Evolutionary conservation across 2,329 filamentous ascomycete species (phyloP).

Genomic region (Fusarium anguioides): DNA sequence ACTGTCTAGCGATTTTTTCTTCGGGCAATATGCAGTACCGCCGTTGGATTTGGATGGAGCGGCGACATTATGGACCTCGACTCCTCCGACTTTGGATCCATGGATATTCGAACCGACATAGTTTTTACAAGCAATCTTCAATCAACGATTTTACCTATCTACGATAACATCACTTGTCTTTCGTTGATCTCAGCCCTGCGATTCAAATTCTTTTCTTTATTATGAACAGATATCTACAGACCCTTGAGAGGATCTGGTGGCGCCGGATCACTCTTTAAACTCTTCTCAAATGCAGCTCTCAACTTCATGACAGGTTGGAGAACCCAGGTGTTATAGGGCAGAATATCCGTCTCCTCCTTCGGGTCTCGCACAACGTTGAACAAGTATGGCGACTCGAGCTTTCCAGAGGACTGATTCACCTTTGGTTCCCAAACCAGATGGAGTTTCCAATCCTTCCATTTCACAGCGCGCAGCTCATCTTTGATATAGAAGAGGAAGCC

Average conservation of each 20-base stretch:
- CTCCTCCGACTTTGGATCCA: background rate
- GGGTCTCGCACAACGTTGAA: slow-evolving; percentile 49
- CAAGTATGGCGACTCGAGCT: slow-evolving; percentile 49
- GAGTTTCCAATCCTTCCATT: slow-evolving; percentile 52
- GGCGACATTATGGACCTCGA: background rate
- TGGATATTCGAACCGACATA: slow-evolving; percentile 12
- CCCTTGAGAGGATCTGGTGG: slow-evolving; percentile 49
- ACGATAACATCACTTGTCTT: too few species aligned
- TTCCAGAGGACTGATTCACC: slow-evolving; percentile 48
- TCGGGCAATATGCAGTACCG: background rate
- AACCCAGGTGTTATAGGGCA: slow-evolving; percentile 50
- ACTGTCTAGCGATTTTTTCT: background rate
- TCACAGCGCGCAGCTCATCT: slow-evolving; percentile 49
- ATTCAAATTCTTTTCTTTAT: too few species aligned
- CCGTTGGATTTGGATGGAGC: slow-evolving; percentile 10
- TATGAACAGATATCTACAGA: background rate
- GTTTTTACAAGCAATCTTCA: background rate
- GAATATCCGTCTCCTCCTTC: slow-evolving; percentile 49
- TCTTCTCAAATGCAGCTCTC: slow-evolving; percentile 43
- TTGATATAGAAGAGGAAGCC: slow-evolving; percentile 52
- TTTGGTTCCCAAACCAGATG: slow-evolving; percentile 51
- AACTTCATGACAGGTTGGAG: slow-evolving; percentile 47
- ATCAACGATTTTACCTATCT: background rate
- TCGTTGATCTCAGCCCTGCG: too few species aligned
- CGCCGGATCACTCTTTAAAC: slow-evolving; percentile 46